Evolutionary conservation across 306 rosid genomes (phyloP), one percentile per base, ranked within the genome.

Genomic region (Psophocarpus tetragonolobus): DNA sequence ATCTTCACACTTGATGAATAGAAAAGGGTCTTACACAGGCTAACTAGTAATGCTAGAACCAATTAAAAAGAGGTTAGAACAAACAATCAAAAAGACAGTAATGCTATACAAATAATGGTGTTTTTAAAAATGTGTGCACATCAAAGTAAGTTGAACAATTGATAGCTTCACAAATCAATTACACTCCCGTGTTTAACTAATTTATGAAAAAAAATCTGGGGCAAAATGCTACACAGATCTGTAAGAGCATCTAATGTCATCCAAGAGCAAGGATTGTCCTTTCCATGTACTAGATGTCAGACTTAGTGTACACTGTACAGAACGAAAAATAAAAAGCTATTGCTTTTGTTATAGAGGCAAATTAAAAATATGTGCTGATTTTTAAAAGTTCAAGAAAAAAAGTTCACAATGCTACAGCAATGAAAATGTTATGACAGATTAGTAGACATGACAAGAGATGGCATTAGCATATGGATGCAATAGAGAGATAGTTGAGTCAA

Each of bases 1-100:
- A 23, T 54, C 73, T 45, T 68, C 79, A 67, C 44, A 33, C 68
- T n/a, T 63, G 39, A 68, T 23, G 10, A 44, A 61, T 5, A 4
- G 66, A 30, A 66, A 58, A 68, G 42, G 60, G 4, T 38, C 21
- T 27, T 48, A 47, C 20, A 50, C 20, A 50, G 32, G 36, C 27
- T 12, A 50, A 57, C 61, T 35, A 33, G 33, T 42, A 21, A 68
- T 23, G 18, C 56, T 68, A 63, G 20, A 73, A 80, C 41, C 68
- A 27, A n/a, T 26, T 17, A n/a, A 61, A 47, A 63, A 63, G n/a
- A 36, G 36, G 1, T 3, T 2, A 27, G 10, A 20, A 78, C 24
- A 12, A 41, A 39, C 18, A 68, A 27, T 35, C 29, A 41, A 29
- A 62, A 60, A 20, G 30, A 7, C 39, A 15, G 29, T 33, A 10